Percentiles rank a stretch among this genome's conserved stretches.
phyloP scores from a whole-genome alignment of 352 stramenopile genomes.

The Pythium coloratum region DNA sequence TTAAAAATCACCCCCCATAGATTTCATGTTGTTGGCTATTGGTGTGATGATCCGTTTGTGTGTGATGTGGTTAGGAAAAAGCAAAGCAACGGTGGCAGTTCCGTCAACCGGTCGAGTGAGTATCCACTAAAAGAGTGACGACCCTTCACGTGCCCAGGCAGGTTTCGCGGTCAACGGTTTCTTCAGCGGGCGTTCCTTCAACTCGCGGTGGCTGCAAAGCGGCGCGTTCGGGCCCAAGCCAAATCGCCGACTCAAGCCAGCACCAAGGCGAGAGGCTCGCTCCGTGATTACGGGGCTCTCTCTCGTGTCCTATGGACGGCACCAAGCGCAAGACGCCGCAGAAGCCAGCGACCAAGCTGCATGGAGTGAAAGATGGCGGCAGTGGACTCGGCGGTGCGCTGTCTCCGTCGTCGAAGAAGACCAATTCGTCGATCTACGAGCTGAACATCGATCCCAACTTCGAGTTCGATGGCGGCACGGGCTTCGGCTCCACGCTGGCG shows the following conservation, averaged over 20 bases:
- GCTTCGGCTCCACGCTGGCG: slow-evolving; percentile 54
- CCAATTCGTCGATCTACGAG: slow-evolving; percentile 41
- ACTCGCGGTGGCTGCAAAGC: background rate
- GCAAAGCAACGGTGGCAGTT: background rate
- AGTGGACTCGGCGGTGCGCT: background rate
- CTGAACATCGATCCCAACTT: slow-evolving; percentile 62
- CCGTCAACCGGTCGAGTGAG: background rate
- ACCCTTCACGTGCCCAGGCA: slow-evolving; percentile 16
- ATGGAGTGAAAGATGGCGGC: background rate
- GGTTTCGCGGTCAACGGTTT: slow-evolving; percentile 17
- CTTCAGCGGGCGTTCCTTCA: background rate
- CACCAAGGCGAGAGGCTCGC: background rate
- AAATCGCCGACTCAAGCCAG: background rate
- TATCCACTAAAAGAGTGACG: slow-evolving; percentile 19
- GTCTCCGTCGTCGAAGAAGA: background rate
- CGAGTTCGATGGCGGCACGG: slow-evolving; percentile 69
- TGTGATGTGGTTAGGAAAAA: background rate
- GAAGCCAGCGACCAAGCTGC: slow-evolving; percentile 11
- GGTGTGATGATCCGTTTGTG: background rate
- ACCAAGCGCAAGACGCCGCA: slow-evolving; percentile 24
- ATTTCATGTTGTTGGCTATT: background rate
- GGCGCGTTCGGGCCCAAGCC: background rate
- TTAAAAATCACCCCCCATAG: background rate
- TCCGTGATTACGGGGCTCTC: background rate
- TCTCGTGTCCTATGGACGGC: slow-evolving; percentile 19